Base-by-base conservation (phyloP, 2,329 filamentous ascomycete genomes). In the Daldinia sp. region DNA sequence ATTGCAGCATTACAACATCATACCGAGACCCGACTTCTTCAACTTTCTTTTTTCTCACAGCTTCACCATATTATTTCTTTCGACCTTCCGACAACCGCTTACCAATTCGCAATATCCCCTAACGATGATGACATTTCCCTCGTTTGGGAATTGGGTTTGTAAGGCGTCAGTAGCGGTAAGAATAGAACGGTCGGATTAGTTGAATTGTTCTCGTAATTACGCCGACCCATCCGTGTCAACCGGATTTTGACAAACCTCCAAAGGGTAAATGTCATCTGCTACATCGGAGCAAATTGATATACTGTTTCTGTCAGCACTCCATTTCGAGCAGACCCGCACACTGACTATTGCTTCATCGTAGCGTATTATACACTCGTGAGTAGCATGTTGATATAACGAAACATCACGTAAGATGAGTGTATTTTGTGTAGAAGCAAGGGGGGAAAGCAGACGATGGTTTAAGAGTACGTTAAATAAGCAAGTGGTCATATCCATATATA, bases 11-110 rank as follows among this genome's bases (percentile, higher is more conserved):
- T 19, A 17, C 58, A 61, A 64, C 64, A 45, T 66, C 60, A 58
- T 62, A 41, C 50, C 67, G 67, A 69, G 64, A 67, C 65, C 67
- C 67, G 67, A 41, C 39, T 35, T 43, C 21, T 13, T 57, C 47
- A 48, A 35, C 13, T 54, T 56, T 10, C 1, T 50, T 61, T 54
- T n/a, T 30, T 39, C 32, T 58, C 19, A 13, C n/a, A 52, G 35
- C 32, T 45, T 63, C 17, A 10, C 37, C 34, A 3, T 43, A 15
- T 43, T 29, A 29, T 25, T 45, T 37, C 9, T 54, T 19, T 48
- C 30, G 11, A 55, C n/a, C 3, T 15, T 65, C 65, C 65, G 65
- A 69, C 51, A 67, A 61, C 67, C 67, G 67, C 48, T 29, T 50
- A 25, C 19, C 19, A 54, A 41, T 64, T 66, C 62, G 62, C 58